phyloP scores from a whole-genome alignment of 2,329 filamentous ascomycete genomes.

The Ceratocystis albifundus region DNA sequence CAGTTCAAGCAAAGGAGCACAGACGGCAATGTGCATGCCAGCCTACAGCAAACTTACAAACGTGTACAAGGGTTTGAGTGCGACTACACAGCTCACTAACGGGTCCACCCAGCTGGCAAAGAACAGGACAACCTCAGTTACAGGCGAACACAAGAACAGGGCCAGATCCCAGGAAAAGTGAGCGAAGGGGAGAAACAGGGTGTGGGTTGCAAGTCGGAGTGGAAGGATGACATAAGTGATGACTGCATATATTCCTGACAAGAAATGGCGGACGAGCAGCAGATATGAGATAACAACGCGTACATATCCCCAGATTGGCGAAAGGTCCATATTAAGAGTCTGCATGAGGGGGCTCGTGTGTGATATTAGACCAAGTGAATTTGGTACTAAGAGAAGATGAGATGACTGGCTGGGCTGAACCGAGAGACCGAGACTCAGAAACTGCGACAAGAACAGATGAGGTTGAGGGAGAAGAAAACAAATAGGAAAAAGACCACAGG shows the following conservation, averaged over 20 bases:
- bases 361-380: neutral
- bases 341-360: neutral
- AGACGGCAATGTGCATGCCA: neutral
- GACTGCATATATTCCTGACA: neutral
- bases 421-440: neutral
- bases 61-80: conserved; percentile 19
- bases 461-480: neutral
- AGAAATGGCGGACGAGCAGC: neutral
- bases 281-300: neutral
- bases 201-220: neutral
- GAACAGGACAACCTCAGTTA: conserved; percentile 8
- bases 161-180: neutral
- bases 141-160: conserved; percentile 15
- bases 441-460: neutral
- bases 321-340: neutral
- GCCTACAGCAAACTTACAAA: conserved; percentile 21
- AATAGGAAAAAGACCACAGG: neutral
- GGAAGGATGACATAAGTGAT: neutral
- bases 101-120: conserved; percentile 10
- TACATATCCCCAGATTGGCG: neutral
- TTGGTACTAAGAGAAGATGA: neutral
- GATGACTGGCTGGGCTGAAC: neutral
- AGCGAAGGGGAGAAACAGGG: neutral
- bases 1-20: neutral
- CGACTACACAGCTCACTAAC: neutral